These are phyloP conservation scores for Candida frijolesensis DNA, from an alignment of 1,139 yeast genomes.

Conservation along the genomic window DNA sequence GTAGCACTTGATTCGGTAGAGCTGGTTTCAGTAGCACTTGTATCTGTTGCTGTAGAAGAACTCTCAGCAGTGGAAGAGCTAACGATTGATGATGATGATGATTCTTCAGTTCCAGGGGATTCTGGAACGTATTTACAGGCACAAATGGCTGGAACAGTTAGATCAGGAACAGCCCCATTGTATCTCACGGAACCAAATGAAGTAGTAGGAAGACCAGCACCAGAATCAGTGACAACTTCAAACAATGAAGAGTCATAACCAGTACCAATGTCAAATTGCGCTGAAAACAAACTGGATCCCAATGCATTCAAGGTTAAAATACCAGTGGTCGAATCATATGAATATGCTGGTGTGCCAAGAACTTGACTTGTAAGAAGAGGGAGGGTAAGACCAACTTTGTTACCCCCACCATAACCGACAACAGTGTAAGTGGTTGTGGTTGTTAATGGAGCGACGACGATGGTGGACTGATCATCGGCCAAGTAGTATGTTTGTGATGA, in stretches of 20 bases:
- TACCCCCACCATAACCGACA: slow-evolving; percentile 35
- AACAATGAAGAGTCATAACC: slow-evolving; percentile 20
- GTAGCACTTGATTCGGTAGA: not conserved
- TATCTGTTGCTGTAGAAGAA: not conserved
- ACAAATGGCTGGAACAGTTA: slow-evolving; percentile 18
- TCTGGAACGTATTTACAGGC: slow-evolving; percentile 18
- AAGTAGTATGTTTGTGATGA: slow-evolving; percentile 27
- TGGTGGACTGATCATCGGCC: slow-evolving; percentile 20
- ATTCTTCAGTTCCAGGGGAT: slow-evolving; percentile 13
- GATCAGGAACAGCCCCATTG: slow-evolving; percentile 21
- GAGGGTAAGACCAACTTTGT: slow-evolving; percentile 25
- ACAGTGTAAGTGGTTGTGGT: slow-evolving; percentile 26
- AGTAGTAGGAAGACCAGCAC: slow-evolving; percentile 16
- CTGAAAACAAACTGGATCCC: slow-evolving; percentile 12
- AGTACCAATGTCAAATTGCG: slow-evolving; percentile 27
- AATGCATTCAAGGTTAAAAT: slow-evolving; percentile 20
- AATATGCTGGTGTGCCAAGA: slow-evolving; percentile 14
- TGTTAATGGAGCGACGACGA: slow-evolving; percentile 23
- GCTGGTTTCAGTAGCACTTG: not conserved
- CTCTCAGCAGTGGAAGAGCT: slow-evolving; percentile 1
- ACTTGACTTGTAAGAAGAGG: slow-evolving; percentile 18
- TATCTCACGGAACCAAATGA: slow-evolving; percentile 17
- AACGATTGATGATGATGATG: slow-evolving; percentile 2
- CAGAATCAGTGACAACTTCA: slow-evolving; percentile 19
- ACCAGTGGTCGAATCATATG: slow-evolving; percentile 22